Evolutionary conservation across 495 filamentous ascomycete species (phyloP), one percentile per base, ranked within the genome.

Genomic region (Physcia stellaris): DNA sequence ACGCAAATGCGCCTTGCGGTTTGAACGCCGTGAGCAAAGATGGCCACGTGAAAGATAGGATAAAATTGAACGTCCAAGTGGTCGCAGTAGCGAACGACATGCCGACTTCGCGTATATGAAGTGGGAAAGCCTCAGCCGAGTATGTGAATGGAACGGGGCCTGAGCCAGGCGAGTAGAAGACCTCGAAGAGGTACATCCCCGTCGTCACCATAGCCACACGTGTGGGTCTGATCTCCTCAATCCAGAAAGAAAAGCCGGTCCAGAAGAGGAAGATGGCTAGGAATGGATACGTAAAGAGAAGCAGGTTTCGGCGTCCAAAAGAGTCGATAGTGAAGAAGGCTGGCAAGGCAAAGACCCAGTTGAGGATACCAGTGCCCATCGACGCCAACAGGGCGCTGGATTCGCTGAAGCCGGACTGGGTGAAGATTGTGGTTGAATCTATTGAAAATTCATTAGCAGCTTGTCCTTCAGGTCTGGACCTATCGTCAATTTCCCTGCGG

Each of bases 291-390:
- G 77, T 77, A 42, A 75, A 69, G 1, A 79, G 59, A 2, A 79
- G 59, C 10, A 80, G 55, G 17, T 67, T 64, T 6, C 75, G 68
- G 6, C 73, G 63, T 1, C 73, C 74, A 47, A 66, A 76, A 3
- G 71, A 78, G 48, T 77, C 73, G 35, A 77, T 79, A 0, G 75
- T 77, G 53, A 71, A 75, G 40, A 82, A 59, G 3, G 80, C 77
- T 6, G 79, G 78, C 18, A 67, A 56, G 3, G 76, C 70, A 32
- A n/a, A n/a, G n/a, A n/a, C n/a, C n/a, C n/a, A n/a, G n/a, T n/a
- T n/a, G n/a, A n/a, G 22, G 19, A 11, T 3, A 9, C 10, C 1
- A n/a, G 24, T 23, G 26, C n/a, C 4, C 13, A 29, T 24, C 21
- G 2, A 5, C n/a, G 20, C 2, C 0, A n/a, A n/a, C n/a, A n/a